Conservation (phyloP, 2,329 filamentous ascomycete genomes). For the Claviceps monticola region DNA sequence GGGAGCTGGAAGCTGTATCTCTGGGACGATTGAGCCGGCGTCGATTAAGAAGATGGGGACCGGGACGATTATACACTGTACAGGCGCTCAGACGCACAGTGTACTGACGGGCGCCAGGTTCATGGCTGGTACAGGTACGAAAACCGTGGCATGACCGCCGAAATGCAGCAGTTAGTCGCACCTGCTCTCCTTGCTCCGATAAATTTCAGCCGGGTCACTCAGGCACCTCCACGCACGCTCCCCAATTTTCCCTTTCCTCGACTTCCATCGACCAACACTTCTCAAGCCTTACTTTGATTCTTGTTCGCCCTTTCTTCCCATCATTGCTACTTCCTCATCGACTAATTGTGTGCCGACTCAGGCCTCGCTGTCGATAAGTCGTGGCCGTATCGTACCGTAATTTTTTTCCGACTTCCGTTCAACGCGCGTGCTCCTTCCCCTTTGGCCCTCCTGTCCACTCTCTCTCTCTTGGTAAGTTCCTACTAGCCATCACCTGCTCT, state of each 20-base stretch:
- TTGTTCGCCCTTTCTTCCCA: constrained; percentile 12
- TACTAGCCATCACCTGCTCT: constrained; percentile 2
- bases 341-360: constrained; percentile 5
- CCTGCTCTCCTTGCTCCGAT: constrained; percentile 15
- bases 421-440: constrained; percentile 19
- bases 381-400: constrained; percentile 13
- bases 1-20: background rate
- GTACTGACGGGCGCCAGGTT: no score
- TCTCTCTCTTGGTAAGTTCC: constrained; percentile 11
- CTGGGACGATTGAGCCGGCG: constrained; percentile 2
- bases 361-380: constrained; percentile 7
- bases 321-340: constrained; percentile 25
- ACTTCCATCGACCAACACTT: constrained; percentile 7
- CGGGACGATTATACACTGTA: no score
- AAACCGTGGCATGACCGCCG: no score
- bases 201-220: constrained; percentile 3
- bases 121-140: no score
- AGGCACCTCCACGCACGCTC: constrained; percentile 5
- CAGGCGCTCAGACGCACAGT: no score
- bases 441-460: constrained; percentile 9
- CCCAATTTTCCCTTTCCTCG: constrained; percentile 14
- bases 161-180: constrained; percentile 8
- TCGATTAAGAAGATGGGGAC: background rate
- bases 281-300: constrained; percentile 9
- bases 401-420: constrained; percentile 15